These are phyloP conservation scores for Aspergillus sp. DNA, from an alignment of 2,329 filamentous ascomycete genomes.

Conservation along the genomic window DNA sequence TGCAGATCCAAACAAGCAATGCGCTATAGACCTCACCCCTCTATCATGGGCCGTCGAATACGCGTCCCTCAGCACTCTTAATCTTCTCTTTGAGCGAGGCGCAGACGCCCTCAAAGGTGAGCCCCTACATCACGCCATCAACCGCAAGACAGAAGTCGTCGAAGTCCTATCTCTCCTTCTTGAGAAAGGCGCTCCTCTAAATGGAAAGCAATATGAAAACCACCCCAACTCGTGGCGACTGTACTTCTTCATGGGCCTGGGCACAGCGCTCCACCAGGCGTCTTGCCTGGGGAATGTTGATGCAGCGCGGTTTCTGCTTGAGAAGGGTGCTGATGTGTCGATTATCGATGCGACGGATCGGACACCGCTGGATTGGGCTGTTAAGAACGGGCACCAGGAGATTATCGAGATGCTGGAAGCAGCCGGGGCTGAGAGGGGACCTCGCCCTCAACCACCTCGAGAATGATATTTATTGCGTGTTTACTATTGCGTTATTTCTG, in stretches of 20 bases:
- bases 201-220: slow-evolving; percentile 28
- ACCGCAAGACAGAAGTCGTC: slow-evolving; percentile 22
- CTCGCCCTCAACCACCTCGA: too few relatives aligned
- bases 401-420: too few relatives aligned
- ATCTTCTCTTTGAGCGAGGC: slow-evolving; percentile 25
- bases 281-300: slow-evolving; percentile 25
- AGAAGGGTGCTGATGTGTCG: slow-evolving; percentile 23
- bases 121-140: slow-evolving; percentile 28
- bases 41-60: slow-evolving; percentile 29
- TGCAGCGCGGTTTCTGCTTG: slow-evolving; percentile 25
- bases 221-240: slow-evolving; percentile 23
- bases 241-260: slow-evolving; percentile 26
- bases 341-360: slow-evolving; percentile 27
- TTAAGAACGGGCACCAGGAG: slow-evolving; percentile 15
- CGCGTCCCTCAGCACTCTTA: slow-evolving; percentile 25
- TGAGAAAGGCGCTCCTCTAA: slow-evolving; percentile 23
- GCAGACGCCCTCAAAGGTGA: slow-evolving; percentile 28
- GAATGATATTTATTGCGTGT: too few relatives aligned
- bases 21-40: slow-evolving; percentile 29
- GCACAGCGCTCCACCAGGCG: slow-evolving; percentile 31
- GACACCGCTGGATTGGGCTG: slow-evolving; percentile 26
- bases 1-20: slow-evolving; percentile 33
- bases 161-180: slow-evolving; percentile 25
- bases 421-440: too few relatives aligned
- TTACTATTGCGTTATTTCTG: too few relatives aligned